Percentiles rank a stretch among this genome's conserved stretches.
These are phyloP conservation scores for Fusarium subglutinans DNA, from an alignment of 2,329 filamentous ascomycete genomes.

Conservation along the genomic window DNA sequence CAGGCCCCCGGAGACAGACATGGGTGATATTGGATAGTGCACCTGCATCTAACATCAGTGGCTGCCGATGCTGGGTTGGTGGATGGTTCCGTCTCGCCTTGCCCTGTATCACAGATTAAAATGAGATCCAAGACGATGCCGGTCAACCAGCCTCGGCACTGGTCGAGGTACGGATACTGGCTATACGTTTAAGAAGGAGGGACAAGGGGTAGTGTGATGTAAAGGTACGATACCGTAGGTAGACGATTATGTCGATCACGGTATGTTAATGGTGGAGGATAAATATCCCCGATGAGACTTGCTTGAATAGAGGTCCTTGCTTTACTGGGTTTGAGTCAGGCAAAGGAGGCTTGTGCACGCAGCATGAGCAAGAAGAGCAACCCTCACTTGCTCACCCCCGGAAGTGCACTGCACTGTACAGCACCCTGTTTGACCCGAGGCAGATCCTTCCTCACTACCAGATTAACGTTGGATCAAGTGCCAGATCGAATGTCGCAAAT, in stretches of 20 bases:
- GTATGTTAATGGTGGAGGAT: neutral
- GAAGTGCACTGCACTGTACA: neutral
- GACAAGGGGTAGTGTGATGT: neutral
- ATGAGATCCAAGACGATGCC: neutral
- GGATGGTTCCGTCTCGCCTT: constrained; percentile 3
- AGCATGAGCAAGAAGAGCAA: constrained; percentile 3
- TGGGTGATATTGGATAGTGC: neutral
- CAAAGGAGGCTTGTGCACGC: constrained; percentile 3
- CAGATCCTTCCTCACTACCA: neutral
- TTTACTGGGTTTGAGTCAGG: constrained; percentile 10
- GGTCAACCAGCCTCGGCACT: neutral
- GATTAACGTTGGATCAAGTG: neutral
- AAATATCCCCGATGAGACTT: neutral
- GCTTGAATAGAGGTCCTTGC: neutral
- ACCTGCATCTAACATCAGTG: constrained; percentile 8
- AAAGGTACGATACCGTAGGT: neutral
- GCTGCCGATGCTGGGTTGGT: constrained; percentile 5
- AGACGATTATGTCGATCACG: neutral
- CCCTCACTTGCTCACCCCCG: neutral
- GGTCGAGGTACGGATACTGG: neutral
- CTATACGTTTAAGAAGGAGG: neutral
- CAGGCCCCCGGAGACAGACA: neutral
- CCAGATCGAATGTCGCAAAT: neutral
- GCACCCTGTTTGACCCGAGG: constrained; percentile 3
- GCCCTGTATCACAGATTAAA: neutral